phyloP scores from a whole-genome alignment of 306 rosid genomes.

The Astragalus membranaceus region DNA sequence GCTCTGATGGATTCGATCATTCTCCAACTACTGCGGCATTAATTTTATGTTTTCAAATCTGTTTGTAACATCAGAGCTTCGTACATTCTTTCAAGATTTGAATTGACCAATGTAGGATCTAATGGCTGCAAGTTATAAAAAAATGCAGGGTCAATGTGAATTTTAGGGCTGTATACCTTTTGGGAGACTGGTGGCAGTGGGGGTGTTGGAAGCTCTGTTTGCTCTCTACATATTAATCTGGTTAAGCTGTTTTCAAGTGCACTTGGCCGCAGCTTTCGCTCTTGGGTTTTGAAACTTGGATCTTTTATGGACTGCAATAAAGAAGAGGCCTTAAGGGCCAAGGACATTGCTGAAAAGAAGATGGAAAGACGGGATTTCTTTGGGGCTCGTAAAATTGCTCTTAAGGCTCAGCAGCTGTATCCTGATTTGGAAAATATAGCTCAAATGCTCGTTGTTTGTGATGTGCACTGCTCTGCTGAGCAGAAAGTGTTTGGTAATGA shows the following conservation, averaged over 20 bases:
- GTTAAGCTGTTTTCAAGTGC: background rate
- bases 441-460: constrained; percentile 80
- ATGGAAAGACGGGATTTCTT: constrained; percentile 67
- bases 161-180: constrained; percentile 3
- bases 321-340: constrained; percentile 97
- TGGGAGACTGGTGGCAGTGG: constrained; percentile 5
- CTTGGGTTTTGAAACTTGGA: constrained; percentile 20
- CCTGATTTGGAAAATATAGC: constrained; percentile 74
- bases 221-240: constrained; percentile 8
- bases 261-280: constrained; percentile 16
- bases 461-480: constrained; percentile 77
- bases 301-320: constrained; percentile 80
- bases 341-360: constrained; percentile 64
- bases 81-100: background rate
- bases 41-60: background rate
- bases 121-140: background rate
- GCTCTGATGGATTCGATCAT: background rate
- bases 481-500: constrained; percentile 55
- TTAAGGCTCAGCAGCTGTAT: constrained; percentile 72
- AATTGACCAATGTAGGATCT: constrained; percentile 8
- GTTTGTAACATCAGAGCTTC: background rate
- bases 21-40: background rate
- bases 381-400: constrained; percentile 70
- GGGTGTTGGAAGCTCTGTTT: constrained; percentile 9
- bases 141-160: constrained; percentile 28